Conservation (phyloP, 805 yeast species). For the Lipomyces mesembrius region DNA sequence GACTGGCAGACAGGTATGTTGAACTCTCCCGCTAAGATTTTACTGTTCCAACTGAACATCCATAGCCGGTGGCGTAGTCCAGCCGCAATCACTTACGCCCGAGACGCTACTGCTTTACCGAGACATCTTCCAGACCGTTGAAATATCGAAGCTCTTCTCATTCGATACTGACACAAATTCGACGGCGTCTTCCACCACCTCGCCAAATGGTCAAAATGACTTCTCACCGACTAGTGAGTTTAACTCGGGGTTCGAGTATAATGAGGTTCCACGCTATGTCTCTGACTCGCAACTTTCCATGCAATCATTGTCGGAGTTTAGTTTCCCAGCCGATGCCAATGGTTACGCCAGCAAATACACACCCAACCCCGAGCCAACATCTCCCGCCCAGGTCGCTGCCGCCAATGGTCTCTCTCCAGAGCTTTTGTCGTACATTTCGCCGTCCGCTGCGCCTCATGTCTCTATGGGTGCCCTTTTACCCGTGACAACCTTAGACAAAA, state of each 20-base stretch:
- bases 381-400: conserved; percentile 23
- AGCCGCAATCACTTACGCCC: not conserved
- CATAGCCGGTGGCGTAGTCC: not conserved
- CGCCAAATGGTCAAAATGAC: not conserved
- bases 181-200: not conserved
- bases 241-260: not conserved
- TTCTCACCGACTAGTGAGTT: not conserved
- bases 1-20: not conserved
- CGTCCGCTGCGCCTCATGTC: conserved; percentile 24
- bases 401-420: conserved; percentile 28
- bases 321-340: not conserved
- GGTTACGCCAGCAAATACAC: not conserved
- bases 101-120: not conserved
- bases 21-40: not conserved
- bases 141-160: not conserved
- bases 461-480: not conserved
- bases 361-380: not conserved
- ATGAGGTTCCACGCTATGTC: not conserved
- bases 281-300: conserved; percentile 1
- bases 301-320: not conserved
- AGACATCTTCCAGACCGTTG: conserved; percentile 5
- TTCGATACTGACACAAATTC: conserved; percentile 2
- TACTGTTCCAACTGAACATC: not conserved
- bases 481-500: not conserved
- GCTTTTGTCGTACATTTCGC: conserved; percentile 26